phyloP scores from a whole-genome alignment of 2,329 filamentous ascomycete species.

The Hysterium pulicare region DNA sequence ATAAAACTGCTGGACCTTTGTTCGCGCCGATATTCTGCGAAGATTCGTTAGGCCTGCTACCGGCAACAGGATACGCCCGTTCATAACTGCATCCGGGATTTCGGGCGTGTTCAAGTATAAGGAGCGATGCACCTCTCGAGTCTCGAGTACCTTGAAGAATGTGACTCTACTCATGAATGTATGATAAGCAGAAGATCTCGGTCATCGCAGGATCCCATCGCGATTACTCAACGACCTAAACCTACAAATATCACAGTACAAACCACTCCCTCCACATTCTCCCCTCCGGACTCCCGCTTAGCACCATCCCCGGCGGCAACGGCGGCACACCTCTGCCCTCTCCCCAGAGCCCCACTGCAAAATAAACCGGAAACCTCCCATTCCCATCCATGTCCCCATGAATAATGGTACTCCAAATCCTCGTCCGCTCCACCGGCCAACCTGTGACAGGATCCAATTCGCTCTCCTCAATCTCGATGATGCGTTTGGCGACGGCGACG shows the following conservation, averaged over 20 bases:
- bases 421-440: conserved; percentile 4
- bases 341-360: conserved; percentile 9
- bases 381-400: conserved; percentile 10
- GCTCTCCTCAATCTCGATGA: conserved; percentile 4
- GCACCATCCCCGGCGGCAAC: conserved; percentile 6
- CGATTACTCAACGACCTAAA: too few species aligned
- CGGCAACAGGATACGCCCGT: too few species aligned
- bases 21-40: too few species aligned
- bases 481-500: background rate
- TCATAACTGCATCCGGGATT: too few species aligned
- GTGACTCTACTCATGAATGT: too few species aligned
- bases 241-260: conserved; percentile 4
- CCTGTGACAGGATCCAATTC: conserved; percentile 5
- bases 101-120: too few species aligned
- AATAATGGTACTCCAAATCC: conserved; percentile 5
- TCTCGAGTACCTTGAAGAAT: too few species aligned
- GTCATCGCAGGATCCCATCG: too few species aligned
- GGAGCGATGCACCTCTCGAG: too few species aligned
- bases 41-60: too few species aligned
- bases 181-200: too few species aligned
- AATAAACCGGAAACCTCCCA: conserved; percentile 10
- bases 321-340: conserved; percentile 11
- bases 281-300: conserved; percentile 2
- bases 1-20: too few species aligned
- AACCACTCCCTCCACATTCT: conserved; percentile 13